Evolutionary conservation across 2,329 filamentous ascomycete species (phyloP).

Genomic region (Talaromyces sp.): DNA sequence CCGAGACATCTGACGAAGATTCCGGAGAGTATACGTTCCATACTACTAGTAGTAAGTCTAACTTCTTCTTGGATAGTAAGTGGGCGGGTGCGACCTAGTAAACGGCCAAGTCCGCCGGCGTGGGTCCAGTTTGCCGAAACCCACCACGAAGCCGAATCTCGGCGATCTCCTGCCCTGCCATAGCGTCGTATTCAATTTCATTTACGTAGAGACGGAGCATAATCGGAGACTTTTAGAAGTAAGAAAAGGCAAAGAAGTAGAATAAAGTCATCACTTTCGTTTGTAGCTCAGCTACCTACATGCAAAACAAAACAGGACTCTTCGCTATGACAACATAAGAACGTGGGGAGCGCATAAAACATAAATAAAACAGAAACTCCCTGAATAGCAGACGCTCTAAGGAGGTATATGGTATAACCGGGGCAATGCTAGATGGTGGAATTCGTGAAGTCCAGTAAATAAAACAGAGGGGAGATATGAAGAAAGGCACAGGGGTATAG

Average conservation of each 20-base stretch:
- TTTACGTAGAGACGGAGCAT: no score
- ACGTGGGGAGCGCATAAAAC: no score
- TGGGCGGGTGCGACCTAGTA: background rate
- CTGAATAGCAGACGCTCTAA: slow-evolving; percentile 15
- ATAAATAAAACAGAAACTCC: background rate
- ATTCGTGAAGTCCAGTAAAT: background rate
- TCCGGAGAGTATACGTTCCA: no score
- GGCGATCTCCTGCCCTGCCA: background rate
- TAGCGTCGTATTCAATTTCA: background rate
- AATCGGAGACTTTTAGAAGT: no score
- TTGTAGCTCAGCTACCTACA: slow-evolving; percentile 3
- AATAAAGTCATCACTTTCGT: slow-evolving; percentile 6
- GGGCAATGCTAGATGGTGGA: slow-evolving; percentile 10
- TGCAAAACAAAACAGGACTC: slow-evolving; percentile 7
- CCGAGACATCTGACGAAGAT: no score
- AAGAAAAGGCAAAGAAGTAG: background rate
- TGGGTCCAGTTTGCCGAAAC: background rate
- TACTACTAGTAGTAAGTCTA: no score
- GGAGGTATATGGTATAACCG: slow-evolving; percentile 21
- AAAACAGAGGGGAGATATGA: background rate
- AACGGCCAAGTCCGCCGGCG: background rate
- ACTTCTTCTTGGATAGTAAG: background rate
- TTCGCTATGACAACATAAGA: slow-evolving; percentile 12
- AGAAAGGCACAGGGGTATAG: background rate
- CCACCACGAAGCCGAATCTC: background rate